Conservation (phyloP, 352 stramenopile species). For the Lagenidium giganteum region DNA sequence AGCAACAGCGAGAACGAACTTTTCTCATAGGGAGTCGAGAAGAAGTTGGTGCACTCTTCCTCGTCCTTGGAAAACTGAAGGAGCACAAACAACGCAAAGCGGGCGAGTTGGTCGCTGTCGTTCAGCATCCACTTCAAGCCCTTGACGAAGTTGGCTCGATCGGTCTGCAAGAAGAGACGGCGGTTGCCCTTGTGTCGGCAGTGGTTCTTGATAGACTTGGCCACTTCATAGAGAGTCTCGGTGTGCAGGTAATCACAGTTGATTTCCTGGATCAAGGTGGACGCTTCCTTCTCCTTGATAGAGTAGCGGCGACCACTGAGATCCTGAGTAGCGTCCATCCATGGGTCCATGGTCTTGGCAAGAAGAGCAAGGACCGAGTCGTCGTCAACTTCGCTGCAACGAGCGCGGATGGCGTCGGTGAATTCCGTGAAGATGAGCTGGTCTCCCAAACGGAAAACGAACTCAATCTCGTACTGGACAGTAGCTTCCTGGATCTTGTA, state of each 20-base stretch:
- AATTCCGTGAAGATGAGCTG: conserved; percentile 54
- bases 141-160: conserved; percentile 36
- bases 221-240: conserved; percentile 58
- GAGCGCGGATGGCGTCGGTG: conserved; percentile 38
- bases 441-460: conserved; percentile 39
- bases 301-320: conserved; percentile 43
- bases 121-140: conserved; percentile 62
- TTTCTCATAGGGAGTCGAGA: conserved; percentile 51
- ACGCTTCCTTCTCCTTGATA: conserved; percentile 43
- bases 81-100: conserved; percentile 65
- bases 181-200: conserved; percentile 72
- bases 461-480: conserved; percentile 51
- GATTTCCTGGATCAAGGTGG: conserved; percentile 47
- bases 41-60: conserved; percentile 26
- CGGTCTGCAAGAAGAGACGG: conserved; percentile 39
- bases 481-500: conserved; percentile 22
- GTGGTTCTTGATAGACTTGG: conserved; percentile 60
- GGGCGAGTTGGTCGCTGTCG: conserved; percentile 45
- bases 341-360: conserved; percentile 39
- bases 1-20: conserved; percentile 52
- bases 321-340: conserved; percentile 49
- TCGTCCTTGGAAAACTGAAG: conserved; percentile 50
- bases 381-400: conserved; percentile 52
- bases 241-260: conserved; percentile 46
- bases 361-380: conserved; percentile 48